Evolutionary conservation across 192 early-diverging fungal species (phyloP).

Genomic region (Coemansia sp.): DNA sequence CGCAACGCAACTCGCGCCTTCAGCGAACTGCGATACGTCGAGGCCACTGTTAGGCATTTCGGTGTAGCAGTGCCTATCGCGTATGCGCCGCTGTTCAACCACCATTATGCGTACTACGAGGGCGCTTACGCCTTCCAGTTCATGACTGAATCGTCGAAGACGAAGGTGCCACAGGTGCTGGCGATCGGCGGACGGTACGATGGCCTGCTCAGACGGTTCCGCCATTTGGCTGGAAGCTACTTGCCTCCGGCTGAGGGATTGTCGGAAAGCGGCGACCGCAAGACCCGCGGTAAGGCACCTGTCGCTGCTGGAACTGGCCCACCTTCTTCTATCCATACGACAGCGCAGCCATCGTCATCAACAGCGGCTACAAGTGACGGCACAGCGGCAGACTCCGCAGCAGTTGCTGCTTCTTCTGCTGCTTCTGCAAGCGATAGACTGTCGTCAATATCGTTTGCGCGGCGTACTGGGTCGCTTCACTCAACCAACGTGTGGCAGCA

Average conservation of each 20-base stretch:
- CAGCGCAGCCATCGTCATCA: not conserved
- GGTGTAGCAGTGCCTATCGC: slow-evolving; percentile 49
- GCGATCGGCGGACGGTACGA: slow-evolving; percentile 75
- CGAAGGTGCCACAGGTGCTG: slow-evolving; percentile 52
- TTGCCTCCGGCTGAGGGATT: not conserved
- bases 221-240: slow-evolving; percentile 51
- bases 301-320: not conserved
- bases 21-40: slow-evolving; percentile 47
- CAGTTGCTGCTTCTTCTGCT: not conserved
- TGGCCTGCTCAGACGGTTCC: slow-evolving; percentile 55
- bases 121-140: slow-evolving; percentile 66
- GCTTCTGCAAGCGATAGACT: not conserved
- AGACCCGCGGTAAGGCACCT: slow-evolving; percentile 13
- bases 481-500: slow-evolving; percentile 46
- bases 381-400: not conserved
- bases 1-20: slow-evolving; percentile 32
- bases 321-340: not conserved
- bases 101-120: slow-evolving; percentile 60
- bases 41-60: slow-evolving; percentile 37
- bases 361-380: not conserved
- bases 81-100: slow-evolving; percentile 61
- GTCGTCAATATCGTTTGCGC: slow-evolving; percentile 32
- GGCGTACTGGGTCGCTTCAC: slow-evolving; percentile 32
- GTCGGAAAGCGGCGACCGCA: not conserved
- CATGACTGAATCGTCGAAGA: slow-evolving; percentile 33